Conservation (phyloP, 495 filamentous ascomycete species). For the Durotheca rogersii region DNA sequence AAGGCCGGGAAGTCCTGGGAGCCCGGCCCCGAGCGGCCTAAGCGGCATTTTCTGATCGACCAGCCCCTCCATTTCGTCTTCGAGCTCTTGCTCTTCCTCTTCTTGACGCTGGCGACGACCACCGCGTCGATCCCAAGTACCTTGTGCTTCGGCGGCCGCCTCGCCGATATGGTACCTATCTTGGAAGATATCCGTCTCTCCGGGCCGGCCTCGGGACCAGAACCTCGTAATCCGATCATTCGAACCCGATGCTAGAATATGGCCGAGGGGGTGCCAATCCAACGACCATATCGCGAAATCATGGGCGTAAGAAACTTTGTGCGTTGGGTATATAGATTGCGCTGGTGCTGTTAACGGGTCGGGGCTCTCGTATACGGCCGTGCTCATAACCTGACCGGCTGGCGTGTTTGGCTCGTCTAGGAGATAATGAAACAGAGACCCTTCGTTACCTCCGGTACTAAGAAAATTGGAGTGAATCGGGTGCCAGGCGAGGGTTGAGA, state of each 20-base stretch:
- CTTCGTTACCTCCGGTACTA: slow-evolving; percentile 87
- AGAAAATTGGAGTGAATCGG: slow-evolving; percentile 84
- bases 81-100: slow-evolving; percentile 87
- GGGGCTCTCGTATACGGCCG: slow-evolving; percentile 79
- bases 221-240: slow-evolving; percentile 96
- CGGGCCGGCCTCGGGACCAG: slow-evolving; percentile 87
- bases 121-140: slow-evolving; percentile 84
- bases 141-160: slow-evolving; percentile 86
- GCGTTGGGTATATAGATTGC: slow-evolving; percentile 85
- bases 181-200: slow-evolving; percentile 77
- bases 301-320: slow-evolving; percentile 81
- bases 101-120: slow-evolving; percentile 77
- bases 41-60: slow-evolving; percentile 86
- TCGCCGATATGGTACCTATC: slow-evolving; percentile 95
- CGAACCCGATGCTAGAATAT: slow-evolving; percentile 96
- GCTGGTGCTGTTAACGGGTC: slow-evolving; percentile 76
- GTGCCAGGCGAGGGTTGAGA: slow-evolving; percentile 91
- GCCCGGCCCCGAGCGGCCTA: slow-evolving; percentile 43
- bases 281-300: slow-evolving; percentile 94
- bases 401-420: slow-evolving; percentile 89
- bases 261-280: slow-evolving; percentile 94
- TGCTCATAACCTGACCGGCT: slow-evolving; percentile 59
- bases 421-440: slow-evolving; percentile 86
- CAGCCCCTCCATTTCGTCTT: slow-evolving; percentile 91
- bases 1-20: slow-evolving; percentile 52